A percentile compares a stretch with the other conserved stretches of the same genome.
Evolutionary conservation across 371 early-diverging fungal genomes (phyloP).

Genomic region (Mortierella sp.): DNA sequence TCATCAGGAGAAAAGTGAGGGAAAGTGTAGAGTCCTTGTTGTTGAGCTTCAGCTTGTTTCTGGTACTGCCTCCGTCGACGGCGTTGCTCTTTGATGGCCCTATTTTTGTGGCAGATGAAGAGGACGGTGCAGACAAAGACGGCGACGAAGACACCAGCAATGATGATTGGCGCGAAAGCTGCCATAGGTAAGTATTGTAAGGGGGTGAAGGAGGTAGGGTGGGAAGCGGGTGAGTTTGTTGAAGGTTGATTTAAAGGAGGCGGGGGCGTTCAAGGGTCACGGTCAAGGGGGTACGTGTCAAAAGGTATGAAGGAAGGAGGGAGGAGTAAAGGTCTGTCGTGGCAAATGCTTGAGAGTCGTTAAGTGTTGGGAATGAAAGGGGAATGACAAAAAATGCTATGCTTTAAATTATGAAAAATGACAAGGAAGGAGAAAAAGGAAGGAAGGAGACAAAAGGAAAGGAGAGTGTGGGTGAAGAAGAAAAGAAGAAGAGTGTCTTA

Average conservation of each 20-base stretch:
- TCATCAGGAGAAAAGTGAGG: constrained; percentile 5
- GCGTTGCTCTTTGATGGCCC: not conserved
- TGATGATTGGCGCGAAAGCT: not conserved
- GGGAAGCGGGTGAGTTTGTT: not conserved
- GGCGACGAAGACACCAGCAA: not conserved
- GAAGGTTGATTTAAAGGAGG: not conserved
- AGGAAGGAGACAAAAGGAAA: not conserved
- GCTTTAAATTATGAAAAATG: not conserved
- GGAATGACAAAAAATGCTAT: not conserved
- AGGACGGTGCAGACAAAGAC: not conserved
- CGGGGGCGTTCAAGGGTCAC: not conserved
- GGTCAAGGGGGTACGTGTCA: not conserved
- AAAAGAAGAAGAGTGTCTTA: not conserved
- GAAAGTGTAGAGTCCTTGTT: not conserved
- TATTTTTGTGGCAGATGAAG: constrained; percentile 5
- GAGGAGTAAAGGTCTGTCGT: not conserved
- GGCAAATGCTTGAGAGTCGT: not conserved
- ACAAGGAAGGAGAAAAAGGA: not conserved
- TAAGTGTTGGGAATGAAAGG: constrained; percentile 1
- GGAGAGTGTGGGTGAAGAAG: not conserved
- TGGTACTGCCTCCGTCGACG: not conserved
- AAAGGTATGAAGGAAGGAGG: not conserved
- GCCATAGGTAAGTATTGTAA: not conserved
- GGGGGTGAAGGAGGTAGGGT: not conserved
- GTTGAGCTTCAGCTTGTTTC: not conserved